Base-by-base conservation (phyloP, 2,329 filamentous ascomycete genomes). In the Trichoderma afroharzianum region DNA sequence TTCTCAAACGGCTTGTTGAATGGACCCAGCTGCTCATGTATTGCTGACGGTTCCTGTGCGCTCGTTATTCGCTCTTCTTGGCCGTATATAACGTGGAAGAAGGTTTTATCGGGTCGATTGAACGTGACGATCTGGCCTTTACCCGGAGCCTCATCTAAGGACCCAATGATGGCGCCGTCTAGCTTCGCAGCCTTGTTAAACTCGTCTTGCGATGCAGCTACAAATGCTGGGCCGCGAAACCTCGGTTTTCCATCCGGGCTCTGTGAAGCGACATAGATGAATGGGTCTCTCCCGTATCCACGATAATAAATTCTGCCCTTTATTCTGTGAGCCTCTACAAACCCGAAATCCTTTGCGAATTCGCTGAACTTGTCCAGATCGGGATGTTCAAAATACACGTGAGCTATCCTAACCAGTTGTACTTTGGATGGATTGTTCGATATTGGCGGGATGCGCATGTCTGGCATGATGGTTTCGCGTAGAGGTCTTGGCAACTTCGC, bases 251-350 rank as follows among this genome's bases (percentile, higher is more conserved):
- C 39, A 47, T 47, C 39, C 4, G 39, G 18, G 39, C 39, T 81
- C 72, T 32, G 74, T 1, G 81, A 79, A 18, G 79, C 77, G 53
- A 81, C 79, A 71, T 87, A 87, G 2, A 85, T 77, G 72, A 84
- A 88, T 33, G 83, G 83, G 71, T 88, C 85, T 1, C 76, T 78
- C 15, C 86, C 85, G 72, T 87, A 87, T 2, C 86, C 86, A 32
- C 83, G 82, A 74, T 82, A 86, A 79, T 83, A 88, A 55, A 85
- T 81, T 26, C 74, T 79, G 58, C 81, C 77, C 1, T 75, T 74
- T 1, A 57, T 73, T 26, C 67, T 68, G 6, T 73, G 63, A n/a
- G 63, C 73, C 43, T 76, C 74, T 3, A 75, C 63, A 62, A 80
- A 77, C 6, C 78, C 79, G 66, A 78, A 80, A 63, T 79, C 76